Evolutionary conservation across 73 alveolate genomes (phyloP), one percentile per base, ranked within the genome.

Genomic region (Paramecium primaurelia): DNA sequence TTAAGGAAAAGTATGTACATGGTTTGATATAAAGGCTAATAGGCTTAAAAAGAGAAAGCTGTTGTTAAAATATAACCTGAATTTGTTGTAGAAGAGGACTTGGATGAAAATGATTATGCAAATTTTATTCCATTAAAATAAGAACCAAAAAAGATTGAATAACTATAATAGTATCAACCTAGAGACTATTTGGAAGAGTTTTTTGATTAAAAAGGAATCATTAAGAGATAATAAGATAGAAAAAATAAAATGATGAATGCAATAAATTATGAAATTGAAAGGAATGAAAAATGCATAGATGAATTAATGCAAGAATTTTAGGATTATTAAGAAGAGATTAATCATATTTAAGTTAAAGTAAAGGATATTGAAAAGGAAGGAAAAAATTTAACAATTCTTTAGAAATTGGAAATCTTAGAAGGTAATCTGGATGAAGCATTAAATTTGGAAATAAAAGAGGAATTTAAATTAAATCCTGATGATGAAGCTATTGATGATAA

Each of bases 151-250:
- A 28, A 28, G 28, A 7, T 64, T 14, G 84, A 32, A 32, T 64
- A 64, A 64, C 26, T 32, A 14, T n/a, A 28, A 64, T 54, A 64
- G 8, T 73, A 73, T 73, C 37, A 73, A 20, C 87, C 87, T 1
- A 36, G 59, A 4, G 32, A 73, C 18, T 73, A 73, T 73, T 38
- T 73, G 9, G 87, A 73, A 37, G 87, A 73, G 64, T 73, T 73
- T 73, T 73, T 73, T 38, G 87, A 73, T 73, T 73, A 73, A 73
- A 73, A 73, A 44, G 87, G 87, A 36, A 73, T 73, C 38, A 38
- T 38, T 32, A 34, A 73, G 36, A 73, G 59, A 18, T 12, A 73
- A 40, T 2, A 20, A n/a, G 87, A 73, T 36, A 73, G 87, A 73
- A 73, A 73, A 40, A 73, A 73, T 20, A 73, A 73, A 40, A 73